Evolutionary conservation across 805 yeast species (phyloP), one percentile per base, ranked within the genome.

Genomic region (Candida vartiovaarae): DNA sequence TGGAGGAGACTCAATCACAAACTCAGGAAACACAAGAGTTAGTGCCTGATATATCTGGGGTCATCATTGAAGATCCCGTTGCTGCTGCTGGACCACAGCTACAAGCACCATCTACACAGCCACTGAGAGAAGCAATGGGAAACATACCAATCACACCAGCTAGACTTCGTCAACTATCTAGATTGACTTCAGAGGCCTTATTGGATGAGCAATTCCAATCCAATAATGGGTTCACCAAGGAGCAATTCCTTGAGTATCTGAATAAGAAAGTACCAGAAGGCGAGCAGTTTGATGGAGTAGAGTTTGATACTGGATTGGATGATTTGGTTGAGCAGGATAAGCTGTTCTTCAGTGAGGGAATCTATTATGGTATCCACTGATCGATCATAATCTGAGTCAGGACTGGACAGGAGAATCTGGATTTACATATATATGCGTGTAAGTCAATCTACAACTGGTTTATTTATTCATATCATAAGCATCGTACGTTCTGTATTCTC

Each of bases 241-340:
- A 52, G 8, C 48, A 41, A 11, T 50, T 71, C n/a, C 35, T 64
- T 6, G 58, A 50, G n/a, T 60, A 55, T 20, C 57, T 71, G 32
- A 71, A 71, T 51, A 53, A 57, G 43, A 44, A 44, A 6, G 51
- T 66, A 51, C 57, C 62, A 15, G 49, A 50, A 8, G 74, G 70
- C 43, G 72, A 71, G 38, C 46, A 45, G 42, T 71, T 66, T 50
- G 42, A 55, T 3, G 52, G 40, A n/a, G 54, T 49, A 8, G 75
- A 71, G 52, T 65, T 62, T 7, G 44, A 44, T 23, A 66, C 69
- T 2, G 74, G 70, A 3, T 50, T 71, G 38, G 42, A 50, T 10
- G 47, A 50, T 36, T 56, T 71, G 24, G 52, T 55, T n/a, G 62
- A 59, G 2, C 26, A 44, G 34, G 46, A 32, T 44, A 61, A 64